Base-by-base conservation (phyloP, 495 filamentous ascomycete species). In the Choiromyces venosus region DNA sequence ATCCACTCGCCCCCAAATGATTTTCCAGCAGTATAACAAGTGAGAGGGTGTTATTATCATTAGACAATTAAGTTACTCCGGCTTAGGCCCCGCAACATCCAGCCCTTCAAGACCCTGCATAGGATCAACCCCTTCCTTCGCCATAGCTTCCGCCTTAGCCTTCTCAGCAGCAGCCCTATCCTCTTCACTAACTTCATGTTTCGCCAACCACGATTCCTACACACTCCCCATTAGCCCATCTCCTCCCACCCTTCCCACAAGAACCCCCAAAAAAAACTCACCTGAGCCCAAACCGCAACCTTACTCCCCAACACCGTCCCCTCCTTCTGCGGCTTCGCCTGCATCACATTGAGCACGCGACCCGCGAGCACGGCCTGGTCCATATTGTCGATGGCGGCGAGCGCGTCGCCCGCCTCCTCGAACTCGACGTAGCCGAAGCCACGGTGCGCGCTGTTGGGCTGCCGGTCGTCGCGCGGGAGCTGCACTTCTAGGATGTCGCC, bases 301-400 rank as follows among this genome's bases (percentile, higher is more conserved):
- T 93, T 96, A 84, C 91, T 93, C 39, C 94, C 94, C 16, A 99
- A 81, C 19, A 93, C 92, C 79, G 94, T 91, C 69, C 91, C 91
- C 68, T 94, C 93, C 86, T 96, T 97, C 74, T 94, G 93, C 37
- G 93, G 89, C 83, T 97, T 99, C 37, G 96, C 95, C 44, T 89
- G 87, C 19, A 92, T 92, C 25, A 98, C 95, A 82, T 92, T 96
- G 82, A 99, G 90, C 4, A 95, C 91, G 39, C 92, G 87, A 2
- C 94, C 96, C 81, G 92, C 97, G n/a, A 99, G 86, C 85, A 97
- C 93, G 73, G 93, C 90, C 80, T 96, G 93, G 79, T 99, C 92
- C 96, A 98, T 97, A 83, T 99, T 99, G 86, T 98, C 93, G 81
- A 99, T 97, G 46, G 95, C 95, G 83, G 97, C 95, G 73, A 89